Conservation (phyloP, 805 yeast genomes). For the Priceomyces castillae region DNA sequence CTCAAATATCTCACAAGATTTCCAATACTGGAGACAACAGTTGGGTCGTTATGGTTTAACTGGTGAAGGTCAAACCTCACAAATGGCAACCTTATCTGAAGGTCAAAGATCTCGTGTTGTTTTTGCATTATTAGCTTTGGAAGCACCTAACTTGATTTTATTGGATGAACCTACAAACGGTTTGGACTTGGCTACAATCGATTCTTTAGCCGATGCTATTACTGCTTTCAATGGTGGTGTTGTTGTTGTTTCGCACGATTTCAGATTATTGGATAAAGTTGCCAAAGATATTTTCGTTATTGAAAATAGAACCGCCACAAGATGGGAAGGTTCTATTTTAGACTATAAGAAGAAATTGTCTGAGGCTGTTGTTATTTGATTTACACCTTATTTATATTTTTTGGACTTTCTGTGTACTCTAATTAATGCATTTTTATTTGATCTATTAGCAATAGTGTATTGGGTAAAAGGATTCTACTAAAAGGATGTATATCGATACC, state of each 20-base stretch:
- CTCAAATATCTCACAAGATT: conserved; percentile 88
- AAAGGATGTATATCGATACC: too few species aligned
- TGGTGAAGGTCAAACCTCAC: conserved; percentile 98
- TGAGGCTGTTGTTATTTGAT: conserved; percentile 69
- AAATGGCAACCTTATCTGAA: conserved; percentile 97
- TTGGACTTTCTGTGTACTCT: conserved; percentile 5
- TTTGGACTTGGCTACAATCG: conserved; percentile 96
- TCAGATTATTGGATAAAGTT: conserved; percentile 94
- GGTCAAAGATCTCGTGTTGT: conserved; percentile 99
- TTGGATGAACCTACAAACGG: conserved; percentile 99
- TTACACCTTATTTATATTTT: conserved; percentile 2
- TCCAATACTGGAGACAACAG: conserved; percentile 98
- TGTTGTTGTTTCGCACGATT: conserved; percentile 97
- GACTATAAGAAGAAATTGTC: conserved; percentile 95
- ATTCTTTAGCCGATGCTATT: conserved; percentile 95
- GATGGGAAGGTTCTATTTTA: conserved; percentile 92
- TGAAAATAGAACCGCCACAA: conserved; percentile 91
- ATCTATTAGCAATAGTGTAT: background rate
- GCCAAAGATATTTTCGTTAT: conserved; percentile 97
- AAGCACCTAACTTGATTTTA: conserved; percentile 89
- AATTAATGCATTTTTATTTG: conserved; percentile 3
- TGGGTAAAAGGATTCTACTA: too few species aligned
- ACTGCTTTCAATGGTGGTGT: conserved; percentile 96
- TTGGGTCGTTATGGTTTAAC: conserved; percentile 97
- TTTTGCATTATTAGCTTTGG: conserved; percentile 92